Percentiles rank a stretch among this genome's conserved stretches.
These are phyloP conservation scores for Xylaria sp. DNA, from an alignment of 2,329 filamentous ascomycete species.

Conservation along the genomic window DNA sequence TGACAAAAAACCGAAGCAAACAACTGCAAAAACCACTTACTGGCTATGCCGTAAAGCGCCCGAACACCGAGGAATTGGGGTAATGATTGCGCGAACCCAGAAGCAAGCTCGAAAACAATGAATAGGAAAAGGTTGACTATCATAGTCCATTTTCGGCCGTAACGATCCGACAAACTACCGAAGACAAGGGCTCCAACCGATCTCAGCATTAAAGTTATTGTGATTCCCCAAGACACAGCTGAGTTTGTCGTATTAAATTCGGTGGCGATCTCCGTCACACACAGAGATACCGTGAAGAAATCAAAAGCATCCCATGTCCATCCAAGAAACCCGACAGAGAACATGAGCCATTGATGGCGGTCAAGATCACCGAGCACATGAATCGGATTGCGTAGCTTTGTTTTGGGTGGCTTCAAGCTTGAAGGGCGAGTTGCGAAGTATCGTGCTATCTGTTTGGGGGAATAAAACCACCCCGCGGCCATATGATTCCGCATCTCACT, in stretches of 20 bases:
- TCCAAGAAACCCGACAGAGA: slow-evolving; percentile 31
- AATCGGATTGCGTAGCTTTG: slow-evolving; percentile 44
- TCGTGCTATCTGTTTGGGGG: slow-evolving; percentile 46
- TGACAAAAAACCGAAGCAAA: not conserved
- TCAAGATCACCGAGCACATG: slow-evolving; percentile 44
- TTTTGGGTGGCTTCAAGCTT: slow-evolving; percentile 48
- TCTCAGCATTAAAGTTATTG: slow-evolving; percentile 37
- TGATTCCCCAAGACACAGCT: slow-evolving; percentile 36
- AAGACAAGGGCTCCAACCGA: slow-evolving; percentile 34
- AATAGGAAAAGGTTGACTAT: slow-evolving; percentile 34
- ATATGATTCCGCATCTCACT: slow-evolving; percentile 39
- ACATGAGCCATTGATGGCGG: slow-evolving; percentile 48
- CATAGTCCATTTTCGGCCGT: slow-evolving; percentile 36
- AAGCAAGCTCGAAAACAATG: slow-evolving; percentile 36
- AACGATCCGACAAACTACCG: slow-evolving; percentile 35
- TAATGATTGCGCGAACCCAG: slow-evolving; percentile 34
- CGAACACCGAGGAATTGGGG: slow-evolving; percentile 35
- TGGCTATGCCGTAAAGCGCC: slow-evolving; percentile 37
- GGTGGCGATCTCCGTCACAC: slow-evolving; percentile 36
- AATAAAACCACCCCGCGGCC: slow-evolving; percentile 43
- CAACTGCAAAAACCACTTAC: not conserved
- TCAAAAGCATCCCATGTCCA: slow-evolving; percentile 39
- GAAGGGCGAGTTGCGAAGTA: slow-evolving; percentile 49
- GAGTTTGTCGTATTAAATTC: slow-evolving; percentile 35
- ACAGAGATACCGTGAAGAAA: slow-evolving; percentile 35